Evolutionary conservation across 768 basidiomycete genomes (phyloP).

Genomic region (Pleurotus tuoliensis): DNA sequence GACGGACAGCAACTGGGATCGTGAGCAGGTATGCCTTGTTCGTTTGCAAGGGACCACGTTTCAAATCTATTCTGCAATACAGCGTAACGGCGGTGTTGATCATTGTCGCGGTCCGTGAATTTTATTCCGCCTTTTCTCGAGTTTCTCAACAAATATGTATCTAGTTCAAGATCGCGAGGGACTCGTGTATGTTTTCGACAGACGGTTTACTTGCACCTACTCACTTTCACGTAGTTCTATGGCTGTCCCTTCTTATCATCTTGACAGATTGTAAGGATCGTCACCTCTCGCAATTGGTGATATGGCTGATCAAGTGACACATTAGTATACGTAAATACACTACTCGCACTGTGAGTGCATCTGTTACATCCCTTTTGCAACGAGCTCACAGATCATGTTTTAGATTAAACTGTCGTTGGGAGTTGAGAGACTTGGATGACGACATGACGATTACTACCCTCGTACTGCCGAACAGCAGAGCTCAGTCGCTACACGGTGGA

Average conservation of each 20-base stretch:
- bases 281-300: background rate
- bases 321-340: slow-evolving; percentile 3
- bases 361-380: background rate
- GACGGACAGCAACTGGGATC: background rate
- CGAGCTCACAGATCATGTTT: background rate
- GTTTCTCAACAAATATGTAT: background rate
- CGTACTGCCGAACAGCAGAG: background rate
- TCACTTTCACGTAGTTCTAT: background rate
- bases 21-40: background rate
- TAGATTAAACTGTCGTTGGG: slow-evolving; percentile 4
- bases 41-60: background rate
- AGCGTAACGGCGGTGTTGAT: slow-evolving; percentile 1
- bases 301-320: background rate
- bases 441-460: background rate
- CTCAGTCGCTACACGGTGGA: background rate
- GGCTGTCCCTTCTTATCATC: slow-evolving; percentile 1
- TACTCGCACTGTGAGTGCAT: slow-evolving; percentile 2
- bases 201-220: background rate
- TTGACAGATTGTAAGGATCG: background rate
- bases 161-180: background rate
- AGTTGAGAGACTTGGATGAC: background rate
- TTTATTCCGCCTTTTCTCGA: too few species aligned
- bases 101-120: background rate
- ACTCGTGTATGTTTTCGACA: background rate
- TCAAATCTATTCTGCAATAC: background rate